These are phyloP conservation scores for Trichoderma orchidacearum DNA, from an alignment of 495 filamentous ascomycete species.

Conservation along the genomic window DNA sequence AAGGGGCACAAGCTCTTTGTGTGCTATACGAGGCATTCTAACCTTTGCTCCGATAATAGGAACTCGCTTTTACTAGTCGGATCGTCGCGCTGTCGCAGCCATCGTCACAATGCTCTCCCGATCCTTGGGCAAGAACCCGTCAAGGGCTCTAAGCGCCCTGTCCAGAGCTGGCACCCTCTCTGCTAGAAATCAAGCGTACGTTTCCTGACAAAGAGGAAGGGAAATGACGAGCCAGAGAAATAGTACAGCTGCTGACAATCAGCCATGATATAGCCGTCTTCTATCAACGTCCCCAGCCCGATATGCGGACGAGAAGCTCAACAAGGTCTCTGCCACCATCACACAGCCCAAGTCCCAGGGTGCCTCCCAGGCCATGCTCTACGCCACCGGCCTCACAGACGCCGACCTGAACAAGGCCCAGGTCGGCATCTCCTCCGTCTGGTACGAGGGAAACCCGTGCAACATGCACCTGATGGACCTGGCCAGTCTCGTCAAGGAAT, in stretches of 20 bases:
- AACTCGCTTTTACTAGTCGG: too few species aligned
- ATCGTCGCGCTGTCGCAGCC: background rate
- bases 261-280: conserved; percentile 16
- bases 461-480: conserved; percentile 97
- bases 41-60: background rate
- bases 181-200: background rate
- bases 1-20: too few species aligned
- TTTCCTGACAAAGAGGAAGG: background rate
- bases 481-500: conserved; percentile 67
- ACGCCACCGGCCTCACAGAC: conserved; percentile 76
- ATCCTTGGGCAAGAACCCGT: background rate
- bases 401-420: conserved; percentile 88
- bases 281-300: conserved; percentile 22
- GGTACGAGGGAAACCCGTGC: conserved; percentile 92
- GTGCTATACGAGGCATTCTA: background rate
- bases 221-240: background rate
- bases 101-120: background rate
- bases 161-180: background rate
- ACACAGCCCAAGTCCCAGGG: conserved; percentile 96
- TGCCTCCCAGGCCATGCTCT: conserved; percentile 97
- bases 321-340: conserved; percentile 69
- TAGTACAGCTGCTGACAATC: background rate
- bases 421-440: conserved; percentile 84
- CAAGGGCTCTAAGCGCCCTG: background rate
- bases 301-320: conserved; percentile 41